These are phyloP conservation scores for Yarrowia phangngaensis DNA, from an alignment of 805 yeast genomes.

Conservation along the genomic window DNA sequence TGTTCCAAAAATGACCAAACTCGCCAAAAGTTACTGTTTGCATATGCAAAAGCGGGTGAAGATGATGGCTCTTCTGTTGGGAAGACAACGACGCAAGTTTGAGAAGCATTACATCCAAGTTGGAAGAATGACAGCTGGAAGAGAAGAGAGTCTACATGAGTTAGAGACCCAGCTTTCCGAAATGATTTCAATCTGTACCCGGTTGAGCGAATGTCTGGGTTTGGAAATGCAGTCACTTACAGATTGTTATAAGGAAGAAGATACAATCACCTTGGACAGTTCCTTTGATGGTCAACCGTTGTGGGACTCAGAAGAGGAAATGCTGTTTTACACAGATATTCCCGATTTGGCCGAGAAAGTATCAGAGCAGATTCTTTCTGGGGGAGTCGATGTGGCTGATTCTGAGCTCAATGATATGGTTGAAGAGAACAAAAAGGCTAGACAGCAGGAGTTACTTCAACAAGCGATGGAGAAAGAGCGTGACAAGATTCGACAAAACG, in stretches of 20 bases:
- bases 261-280: constrained; percentile 30
- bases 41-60: constrained; percentile 23
- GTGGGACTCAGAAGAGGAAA: constrained; percentile 69
- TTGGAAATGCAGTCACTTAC: constrained; percentile 42
- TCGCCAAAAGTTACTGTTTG: constrained; percentile 18
- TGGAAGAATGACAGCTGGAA: constrained; percentile 54
- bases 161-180: constrained; percentile 38
- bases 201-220: constrained; percentile 45
- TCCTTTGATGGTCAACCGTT: constrained; percentile 29
- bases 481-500: constrained; percentile 29
- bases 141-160: constrained; percentile 32
- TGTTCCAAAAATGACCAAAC: constrained; percentile 22
- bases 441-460: constrained; percentile 26
- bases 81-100: constrained; percentile 23
- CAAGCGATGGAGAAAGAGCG: constrained; percentile 25
- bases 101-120: constrained; percentile 59
- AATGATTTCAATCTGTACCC: constrained; percentile 45
- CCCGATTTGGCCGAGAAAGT: constrained; percentile 48
- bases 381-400: constrained; percentile 24
- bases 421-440: constrained; percentile 25
- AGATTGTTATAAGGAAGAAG: constrained; percentile 34
- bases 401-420: constrained; percentile 34
- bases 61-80: constrained; percentile 21
- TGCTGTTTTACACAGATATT: constrained; percentile 66
- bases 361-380: constrained; percentile 13